Evolutionary conservation across 805 yeast genomes (phyloP), one percentile per base, ranked within the genome.

Genomic region (Ogataea philodendri): DNA sequence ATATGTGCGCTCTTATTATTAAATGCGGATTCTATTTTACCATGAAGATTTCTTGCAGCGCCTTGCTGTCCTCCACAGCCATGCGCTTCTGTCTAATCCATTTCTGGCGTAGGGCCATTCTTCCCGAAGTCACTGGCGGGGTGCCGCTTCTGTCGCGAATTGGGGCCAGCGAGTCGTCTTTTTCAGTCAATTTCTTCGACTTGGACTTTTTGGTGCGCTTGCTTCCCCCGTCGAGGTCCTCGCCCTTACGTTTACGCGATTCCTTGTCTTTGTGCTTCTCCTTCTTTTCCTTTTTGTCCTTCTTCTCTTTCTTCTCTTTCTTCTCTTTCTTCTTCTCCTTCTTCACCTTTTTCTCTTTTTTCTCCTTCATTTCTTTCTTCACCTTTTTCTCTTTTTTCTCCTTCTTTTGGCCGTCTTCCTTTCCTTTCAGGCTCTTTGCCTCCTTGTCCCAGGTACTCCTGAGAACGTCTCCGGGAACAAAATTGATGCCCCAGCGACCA

Each of bases 11-110:
- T 35, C 33, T 19, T 7, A 36, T 36, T 17, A 27, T n/a, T n/a
- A n/a, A n/a, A n/a, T 32, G 30, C 35, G 18, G 27, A 15, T 16
- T 22, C 41, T 48, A 59, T 46, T 51, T 49, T 30, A 88, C 76
- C 97, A 90, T 90, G 56, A 90, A 85, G 39, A 90, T 90, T 62
- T 90, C 97, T 49, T 85, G 87, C 44, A 90, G 70, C 9, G 96
- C 88, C 58, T 86, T 80, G 3, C 83, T 73, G 57, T 90, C 97
- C 79, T 83, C 76, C 0, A 89, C 87, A 1, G 97, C 90, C 8
- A 95, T 93, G 51, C 93, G 74, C 58, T 90, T 90, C 59, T 88
- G 95, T 47, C 73, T 81, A 37, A 90, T 89, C 81, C 87, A 89
- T 59, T 76, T 81, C 15, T 94, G 80, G 58, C 97, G 75, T 4